Base-by-base conservation (phyloP, 1,139 yeast genomes). In the Candida labiduridarum region DNA sequence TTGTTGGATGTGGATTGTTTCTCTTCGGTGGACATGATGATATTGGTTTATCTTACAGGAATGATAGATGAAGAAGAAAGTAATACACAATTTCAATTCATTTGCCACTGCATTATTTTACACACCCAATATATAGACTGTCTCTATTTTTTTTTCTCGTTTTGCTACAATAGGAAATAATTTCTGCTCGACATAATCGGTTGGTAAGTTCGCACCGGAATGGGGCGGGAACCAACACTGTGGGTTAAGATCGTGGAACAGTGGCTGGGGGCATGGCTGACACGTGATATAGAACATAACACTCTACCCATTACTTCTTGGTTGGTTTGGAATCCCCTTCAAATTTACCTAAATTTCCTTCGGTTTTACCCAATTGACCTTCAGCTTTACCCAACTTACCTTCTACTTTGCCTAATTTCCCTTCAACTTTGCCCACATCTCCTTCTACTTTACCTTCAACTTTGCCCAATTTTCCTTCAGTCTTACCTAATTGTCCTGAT, bases 341-440 rank as follows among this genome's bases (percentile, higher is more conserved):
- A 33, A 51, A 38, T 41, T 49, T 41, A 15, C 52, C 52, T 14
- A 41, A 39, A 15, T 41, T 44, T 30, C 42, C 53, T 49, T 56
- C 56, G 11, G 53, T 43, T 38, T 57, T 52, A 14, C 56, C 60
- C 25, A 52, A 49, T n/a, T 52, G 41, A 40, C 57, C 56, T 49
- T 59, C 63, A 40, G 53, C 47, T 50, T 59, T 57, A 34, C 58
- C 56, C 10, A 45, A 15, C 14, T 46, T 10, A 8, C 48, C 44
- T 31, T 45, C 48, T 1, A 15, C 40, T 15, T 56, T 52, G 11
- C 56, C 60, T 18, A 52, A 48, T 7, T 52, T 36, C 39, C 58
- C 57, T 50, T 59, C 63, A 35, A 54, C 48, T 49, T 59, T 57
- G 30, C 58, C 56, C 18, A 46, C 11, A 6, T 46, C 12, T 2